Evolutionary conservation across 192 early-diverging fungal species (phyloP).

Genomic region (Gigaspora rosea): DNA sequence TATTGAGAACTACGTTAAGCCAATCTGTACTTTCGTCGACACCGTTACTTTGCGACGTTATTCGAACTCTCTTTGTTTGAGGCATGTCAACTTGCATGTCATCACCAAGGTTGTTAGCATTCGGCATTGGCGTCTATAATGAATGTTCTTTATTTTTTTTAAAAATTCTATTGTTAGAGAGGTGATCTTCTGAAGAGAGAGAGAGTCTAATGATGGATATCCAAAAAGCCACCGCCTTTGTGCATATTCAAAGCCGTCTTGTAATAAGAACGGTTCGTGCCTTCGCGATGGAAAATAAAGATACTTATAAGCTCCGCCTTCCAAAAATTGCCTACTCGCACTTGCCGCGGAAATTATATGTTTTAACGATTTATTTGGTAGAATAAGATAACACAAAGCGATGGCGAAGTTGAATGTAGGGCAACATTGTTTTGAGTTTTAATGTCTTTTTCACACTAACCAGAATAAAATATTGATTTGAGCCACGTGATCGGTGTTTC

Average conservation of each 20-base stretch:
- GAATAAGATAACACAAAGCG: no score
- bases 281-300: not conserved
- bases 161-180: not conserved
- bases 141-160: not conserved
- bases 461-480: no score
- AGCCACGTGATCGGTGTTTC: no score
- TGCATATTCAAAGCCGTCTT: constrained; percentile 3
- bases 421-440: no score
- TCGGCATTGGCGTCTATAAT: constrained; percentile 15
- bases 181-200: constrained; percentile 10
- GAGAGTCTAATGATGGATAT: not conserved
- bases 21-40: not conserved
- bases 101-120: not conserved
- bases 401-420: no score
- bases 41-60: not conserved
- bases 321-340: not conserved
- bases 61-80: not conserved
- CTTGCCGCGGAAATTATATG: no score
- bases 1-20: constrained; percentile 23
- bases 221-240: constrained; percentile 11
- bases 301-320: not conserved
- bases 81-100: not conserved
- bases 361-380: no score
- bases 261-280: no score
- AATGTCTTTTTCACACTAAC: no score